Evolutionary conservation across 306 rosid species (phyloP).

Genomic region (Lupinus albus): DNA sequence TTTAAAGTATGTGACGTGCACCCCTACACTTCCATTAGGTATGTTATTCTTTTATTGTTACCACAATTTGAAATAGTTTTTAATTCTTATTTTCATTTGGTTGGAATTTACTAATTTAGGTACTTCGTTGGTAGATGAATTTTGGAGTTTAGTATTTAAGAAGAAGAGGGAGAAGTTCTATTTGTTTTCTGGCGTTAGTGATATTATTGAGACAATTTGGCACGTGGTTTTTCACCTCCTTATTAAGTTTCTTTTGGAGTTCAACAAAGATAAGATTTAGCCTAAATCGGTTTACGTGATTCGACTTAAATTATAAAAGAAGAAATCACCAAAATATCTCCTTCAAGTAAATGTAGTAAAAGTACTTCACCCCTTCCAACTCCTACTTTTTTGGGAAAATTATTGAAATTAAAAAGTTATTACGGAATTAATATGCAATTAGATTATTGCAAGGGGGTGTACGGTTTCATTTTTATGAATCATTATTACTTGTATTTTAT

Average conservation of each 20-base stretch:
- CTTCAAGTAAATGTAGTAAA: slow-evolving; percentile 17
- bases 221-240: slow-evolving; percentile 37
- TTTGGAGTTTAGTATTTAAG: slow-evolving; percentile 20
- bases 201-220: slow-evolving; percentile 30
- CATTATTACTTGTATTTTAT: background rate
- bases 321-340: background rate
- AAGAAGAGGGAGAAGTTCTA: background rate
- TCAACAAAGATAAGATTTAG: slow-evolving; percentile 15
- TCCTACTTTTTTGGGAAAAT: background rate
- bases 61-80: no score
- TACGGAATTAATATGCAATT: background rate
- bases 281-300: slow-evolving; percentile 37
- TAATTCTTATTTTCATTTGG: slow-evolving; percentile 23
- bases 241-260: slow-evolving; percentile 31
- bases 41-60: background rate
- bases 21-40: slow-evolving; percentile 37
- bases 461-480: background rate
- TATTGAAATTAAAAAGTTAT: background rate
- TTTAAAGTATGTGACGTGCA: slow-evolving; percentile 46
- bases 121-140: slow-evolving; percentile 33
- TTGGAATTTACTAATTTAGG: slow-evolving; percentile 8
- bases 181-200: background rate
- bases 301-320: background rate
- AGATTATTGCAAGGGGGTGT: background rate
- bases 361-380: slow-evolving; percentile 7